phyloP scores from a whole-genome alignment of 768 basidiomycete genomes.

The Mycena amicta region DNA sequence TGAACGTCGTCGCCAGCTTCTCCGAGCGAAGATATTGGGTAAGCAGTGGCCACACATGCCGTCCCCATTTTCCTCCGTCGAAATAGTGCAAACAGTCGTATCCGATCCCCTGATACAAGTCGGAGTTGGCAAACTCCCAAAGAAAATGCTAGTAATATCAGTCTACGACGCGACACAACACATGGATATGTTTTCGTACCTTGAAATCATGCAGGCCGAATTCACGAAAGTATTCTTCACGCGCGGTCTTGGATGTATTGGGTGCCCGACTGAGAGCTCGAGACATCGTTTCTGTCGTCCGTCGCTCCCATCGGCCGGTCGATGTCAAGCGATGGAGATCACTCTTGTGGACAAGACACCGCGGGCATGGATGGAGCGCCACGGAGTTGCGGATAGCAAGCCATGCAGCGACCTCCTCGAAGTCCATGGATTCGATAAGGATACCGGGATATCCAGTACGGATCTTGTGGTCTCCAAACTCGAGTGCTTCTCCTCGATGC shows the following conservation, averaged over 20 bases:
- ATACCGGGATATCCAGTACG: conserved; percentile 13
- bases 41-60: conserved; percentile 7
- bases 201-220: conserved; percentile 16
- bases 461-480: conserved; percentile 11
- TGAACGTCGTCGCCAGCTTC: not conserved
- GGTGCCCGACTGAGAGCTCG: not conserved
- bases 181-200: not conserved
- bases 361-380: conserved; percentile 13
- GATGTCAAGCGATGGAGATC: conserved; percentile 6
- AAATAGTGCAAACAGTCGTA: conserved; percentile 12
- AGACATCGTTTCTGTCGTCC: conserved; percentile 10
- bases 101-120: conserved; percentile 4
- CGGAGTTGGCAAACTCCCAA: conserved; percentile 9
- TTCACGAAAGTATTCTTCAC: conserved; percentile 6
- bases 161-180: not conserved
- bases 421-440: conserved; percentile 19
- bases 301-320: not conserved
- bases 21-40: not conserved
- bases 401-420: conserved; percentile 16
- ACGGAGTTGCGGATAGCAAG: conserved; percentile 6
- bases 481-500: conserved; percentile 9
- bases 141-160: conserved; percentile 4
- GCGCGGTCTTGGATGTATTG: not conserved
- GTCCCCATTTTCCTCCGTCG: conserved; percentile 8
- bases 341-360: conserved; percentile 10